These are phyloP conservation scores for Euphrasia arctica DNA, from an alignment of 305 asterid genomes.

Conservation along the genomic window DNA sequence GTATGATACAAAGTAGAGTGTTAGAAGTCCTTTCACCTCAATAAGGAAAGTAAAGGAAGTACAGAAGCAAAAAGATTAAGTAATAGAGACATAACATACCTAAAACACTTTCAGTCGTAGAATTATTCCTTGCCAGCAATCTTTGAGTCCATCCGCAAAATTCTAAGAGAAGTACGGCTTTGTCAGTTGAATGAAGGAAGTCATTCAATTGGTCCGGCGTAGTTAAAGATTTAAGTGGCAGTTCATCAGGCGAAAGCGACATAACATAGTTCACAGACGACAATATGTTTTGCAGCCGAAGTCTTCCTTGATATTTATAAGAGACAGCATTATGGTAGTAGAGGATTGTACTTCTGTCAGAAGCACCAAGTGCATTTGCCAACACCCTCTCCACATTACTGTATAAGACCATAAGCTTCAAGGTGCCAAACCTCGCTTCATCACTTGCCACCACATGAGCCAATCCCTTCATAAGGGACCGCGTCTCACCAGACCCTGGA, in stretches of 20 bases:
- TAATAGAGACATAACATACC: constrained; percentile 33
- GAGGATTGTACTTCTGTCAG: constrained; percentile 52
- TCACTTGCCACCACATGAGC: constrained; percentile 52
- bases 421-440: constrained; percentile 42
- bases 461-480: constrained; percentile 76
- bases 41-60: constrained; percentile 1
- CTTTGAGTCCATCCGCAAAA: constrained; percentile 89
- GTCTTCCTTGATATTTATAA: constrained; percentile 74
- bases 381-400: constrained; percentile 61
- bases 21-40: constrained; percentile 15
- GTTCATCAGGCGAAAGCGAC: constrained; percentile 54
- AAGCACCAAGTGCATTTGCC: constrained; percentile 85
- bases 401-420: constrained; percentile 75
- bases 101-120: constrained; percentile 34
- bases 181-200: constrained; percentile 84
- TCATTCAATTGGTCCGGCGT: constrained; percentile 53
- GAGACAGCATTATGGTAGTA: constrained; percentile 60
- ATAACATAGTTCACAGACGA: constrained; percentile 59
- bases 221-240: constrained; percentile 55
- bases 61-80: constrained; percentile 13
- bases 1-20: constrained; percentile 10
- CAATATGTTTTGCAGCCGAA: constrained; percentile 69
- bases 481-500: constrained; percentile 93
- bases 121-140: constrained; percentile 48
- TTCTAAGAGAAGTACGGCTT: constrained; percentile 76